Evolutionary conservation across 75 land plant species (phyloP).

Genomic region (Larix kaempferi): DNA sequence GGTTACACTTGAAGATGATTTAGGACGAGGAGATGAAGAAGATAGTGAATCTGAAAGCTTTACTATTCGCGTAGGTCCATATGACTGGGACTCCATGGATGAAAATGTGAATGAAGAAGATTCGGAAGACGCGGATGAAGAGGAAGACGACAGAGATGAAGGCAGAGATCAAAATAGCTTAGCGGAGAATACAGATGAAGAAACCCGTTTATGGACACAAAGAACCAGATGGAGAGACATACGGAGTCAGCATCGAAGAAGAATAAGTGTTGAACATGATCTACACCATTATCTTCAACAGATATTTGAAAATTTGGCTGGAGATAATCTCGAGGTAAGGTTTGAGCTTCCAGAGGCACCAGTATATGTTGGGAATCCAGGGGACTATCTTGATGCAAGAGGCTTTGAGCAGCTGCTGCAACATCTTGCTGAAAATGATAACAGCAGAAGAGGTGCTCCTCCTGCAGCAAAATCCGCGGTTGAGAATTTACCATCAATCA

Average conservation of each 20-base stretch:
- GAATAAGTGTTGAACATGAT: constrained; percentile 13
- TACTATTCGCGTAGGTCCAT: constrained; percentile 40
- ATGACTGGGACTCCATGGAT: constrained; percentile 56
- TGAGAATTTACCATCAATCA: constrained; percentile 32
- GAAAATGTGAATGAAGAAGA: constrained; percentile 27
- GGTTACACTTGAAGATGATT: background rate
- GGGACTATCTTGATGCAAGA: constrained; percentile 43
- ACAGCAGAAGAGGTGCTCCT: constrained; percentile 68
- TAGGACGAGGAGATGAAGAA: constrained; percentile 23
- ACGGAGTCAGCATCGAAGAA: constrained; percentile 10
- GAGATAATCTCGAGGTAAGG: background rate
- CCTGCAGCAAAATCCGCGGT: constrained; percentile 62
- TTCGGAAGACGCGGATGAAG: constrained; percentile 55
- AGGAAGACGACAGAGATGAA: constrained; percentile 12
- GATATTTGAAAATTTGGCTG: constrained; percentile 29
- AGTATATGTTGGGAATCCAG: constrained; percentile 41
- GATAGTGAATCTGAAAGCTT: constrained; percentile 60
- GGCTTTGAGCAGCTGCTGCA: constrained; percentile 55
- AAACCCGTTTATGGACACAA: constrained; percentile 8
- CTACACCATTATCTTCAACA: constrained; percentile 17
- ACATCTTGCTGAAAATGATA: constrained; percentile 50
- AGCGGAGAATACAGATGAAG: constrained; percentile 7
- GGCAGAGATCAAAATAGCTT: constrained; percentile 6
- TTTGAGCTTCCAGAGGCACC: constrained; percentile 7
- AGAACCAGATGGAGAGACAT: constrained; percentile 7